Base-by-base conservation (phyloP, 495 filamentous ascomycete genomes). In the Xylaria venustula region DNA sequence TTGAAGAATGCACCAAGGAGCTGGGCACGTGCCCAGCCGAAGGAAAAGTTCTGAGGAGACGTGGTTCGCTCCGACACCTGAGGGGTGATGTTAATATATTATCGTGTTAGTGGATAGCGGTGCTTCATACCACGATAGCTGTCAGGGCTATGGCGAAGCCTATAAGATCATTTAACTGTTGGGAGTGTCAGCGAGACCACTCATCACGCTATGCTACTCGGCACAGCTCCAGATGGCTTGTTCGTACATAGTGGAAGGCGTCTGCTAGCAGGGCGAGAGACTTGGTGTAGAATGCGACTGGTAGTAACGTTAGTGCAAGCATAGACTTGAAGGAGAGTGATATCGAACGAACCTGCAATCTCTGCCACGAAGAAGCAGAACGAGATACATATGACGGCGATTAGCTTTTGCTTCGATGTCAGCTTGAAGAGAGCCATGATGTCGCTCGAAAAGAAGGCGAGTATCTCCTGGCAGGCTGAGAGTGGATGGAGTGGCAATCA, bases 1-100 rank as follows among this genome's bases (percentile, higher is more conserved):
- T 98, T 98, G 68, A 96, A 87, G 60, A 98, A 83, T n/a, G 93
- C 92, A 66, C 93, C 93, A 2, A 98, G 82, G 1, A 93, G 88
- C 70, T 93, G 88, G 3, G 93, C 92, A 26, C 93, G 89, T 82
- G 96, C 92, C 93, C 93, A 98, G 76, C 93, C 76, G 55, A 70
- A 75, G 1, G 76, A 77, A 23, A 78, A 68, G 41, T 72, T 73
- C 54, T 73, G 67, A 14, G 76, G 80, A 9, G 74, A 73, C 7
- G 71, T 62, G 51, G 62, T 66, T 7, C 65, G 65, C 54, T 80
- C 74, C 0, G 79, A 79, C 25, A 81, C 75, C 79, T 82, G 48
- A 12, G 11, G 34, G 11, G 49, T 20, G 15, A 17, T 52, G 26
- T 60, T 14, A 60, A 32, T 3, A 45, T 26, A 19, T 17, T 15